Percentiles rank a stretch among this genome's conserved stretches.
Evolutionary conservation across 805 yeast species (phyloP).

Genomic region (Candida schatavii): DNA sequence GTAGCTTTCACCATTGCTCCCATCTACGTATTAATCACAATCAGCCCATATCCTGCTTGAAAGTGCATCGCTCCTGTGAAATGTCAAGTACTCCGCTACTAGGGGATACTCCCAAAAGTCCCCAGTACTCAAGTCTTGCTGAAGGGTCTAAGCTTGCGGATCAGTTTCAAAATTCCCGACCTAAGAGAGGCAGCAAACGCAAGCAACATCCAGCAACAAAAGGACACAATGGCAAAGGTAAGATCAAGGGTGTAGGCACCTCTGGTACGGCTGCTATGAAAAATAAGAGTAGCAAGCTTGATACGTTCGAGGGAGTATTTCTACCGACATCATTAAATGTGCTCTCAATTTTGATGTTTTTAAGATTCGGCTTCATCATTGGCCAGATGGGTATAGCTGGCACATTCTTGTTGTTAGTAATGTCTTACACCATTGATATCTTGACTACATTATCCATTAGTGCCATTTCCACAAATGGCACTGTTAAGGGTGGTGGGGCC

Average conservation of each 20-base stretch:
- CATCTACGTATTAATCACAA: too few relatives aligned
- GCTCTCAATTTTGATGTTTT: constrained; percentile 88
- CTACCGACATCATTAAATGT: constrained; percentile 93
- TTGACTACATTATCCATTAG: constrained; percentile 87
- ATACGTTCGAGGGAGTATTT: constrained; percentile 86
- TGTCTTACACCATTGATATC: constrained; percentile 78
- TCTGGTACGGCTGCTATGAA: too few relatives aligned
- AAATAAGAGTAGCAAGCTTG: too few relatives aligned
- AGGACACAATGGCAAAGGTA: too few relatives aligned
- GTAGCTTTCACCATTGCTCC: too few relatives aligned
- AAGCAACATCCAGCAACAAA: too few relatives aligned
- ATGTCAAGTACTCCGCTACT: neutral
- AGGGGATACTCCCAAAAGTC: neutral
- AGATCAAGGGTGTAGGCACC: too few relatives aligned
- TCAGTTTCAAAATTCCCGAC: neutral
- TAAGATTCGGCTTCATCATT: constrained; percentile 90
- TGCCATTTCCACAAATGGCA: constrained; percentile 96
- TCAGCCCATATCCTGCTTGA: too few relatives aligned
- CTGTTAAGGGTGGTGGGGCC: constrained; percentile 97
- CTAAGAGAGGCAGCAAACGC: neutral
- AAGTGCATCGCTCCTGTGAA: too few relatives aligned
- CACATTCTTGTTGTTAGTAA: constrained; percentile 57
- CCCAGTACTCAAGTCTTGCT: neutral
- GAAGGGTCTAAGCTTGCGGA: neutral
- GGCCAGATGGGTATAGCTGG: constrained; percentile 94